Conservation (phyloP, 768 basidiomycete genomes). For the Rossbeevera mucosa region DNA sequence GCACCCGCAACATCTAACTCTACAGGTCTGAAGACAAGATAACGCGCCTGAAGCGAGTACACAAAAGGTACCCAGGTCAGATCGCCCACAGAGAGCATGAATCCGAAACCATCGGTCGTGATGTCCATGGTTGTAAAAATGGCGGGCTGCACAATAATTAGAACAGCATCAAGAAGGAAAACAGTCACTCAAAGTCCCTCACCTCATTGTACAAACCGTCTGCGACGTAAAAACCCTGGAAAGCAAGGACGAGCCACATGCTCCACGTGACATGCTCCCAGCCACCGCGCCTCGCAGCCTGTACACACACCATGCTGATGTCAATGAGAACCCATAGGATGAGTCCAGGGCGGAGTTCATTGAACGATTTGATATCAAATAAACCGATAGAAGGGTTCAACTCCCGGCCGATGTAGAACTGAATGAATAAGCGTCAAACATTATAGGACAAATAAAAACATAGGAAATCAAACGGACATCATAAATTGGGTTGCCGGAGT, state of each 20-base stretch:
- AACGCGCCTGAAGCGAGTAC: conserved; percentile 91
- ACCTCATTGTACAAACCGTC: conserved; percentile 93
- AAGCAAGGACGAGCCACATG: conserved; percentile 82
- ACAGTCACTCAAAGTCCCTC: neutral
- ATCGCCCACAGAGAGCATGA: conserved; percentile 95
- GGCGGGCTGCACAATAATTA: conserved; percentile 51
- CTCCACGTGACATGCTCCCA: conserved; percentile 72
- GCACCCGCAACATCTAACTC: conserved; percentile 63
- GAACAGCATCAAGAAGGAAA: neutral
- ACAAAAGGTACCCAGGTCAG: conserved; percentile 92
- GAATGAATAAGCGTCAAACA: conserved; percentile 3
- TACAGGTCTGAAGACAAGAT: conserved; percentile 83
- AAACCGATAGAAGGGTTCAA: conserved; percentile 82
- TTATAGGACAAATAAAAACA: too few species aligned
- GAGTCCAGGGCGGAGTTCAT: conserved; percentile 52
- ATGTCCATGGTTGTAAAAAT: conserved; percentile 97
- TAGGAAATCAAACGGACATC: conserved; percentile 56
- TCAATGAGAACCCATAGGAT: conserved; percentile 89
- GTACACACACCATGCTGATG: conserved; percentile 87
- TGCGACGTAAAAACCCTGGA: conserved; percentile 83
- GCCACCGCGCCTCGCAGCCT: conserved; percentile 74
- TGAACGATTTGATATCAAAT: conserved; percentile 67
- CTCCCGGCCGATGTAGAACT: conserved; percentile 95
- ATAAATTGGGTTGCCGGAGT: conserved; percentile 81
- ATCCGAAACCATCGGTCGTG: conserved; percentile 95